Evolutionary conservation across 129 eudicot genomes (phyloP).

Genomic region (Helianthus tuberosus): DNA sequence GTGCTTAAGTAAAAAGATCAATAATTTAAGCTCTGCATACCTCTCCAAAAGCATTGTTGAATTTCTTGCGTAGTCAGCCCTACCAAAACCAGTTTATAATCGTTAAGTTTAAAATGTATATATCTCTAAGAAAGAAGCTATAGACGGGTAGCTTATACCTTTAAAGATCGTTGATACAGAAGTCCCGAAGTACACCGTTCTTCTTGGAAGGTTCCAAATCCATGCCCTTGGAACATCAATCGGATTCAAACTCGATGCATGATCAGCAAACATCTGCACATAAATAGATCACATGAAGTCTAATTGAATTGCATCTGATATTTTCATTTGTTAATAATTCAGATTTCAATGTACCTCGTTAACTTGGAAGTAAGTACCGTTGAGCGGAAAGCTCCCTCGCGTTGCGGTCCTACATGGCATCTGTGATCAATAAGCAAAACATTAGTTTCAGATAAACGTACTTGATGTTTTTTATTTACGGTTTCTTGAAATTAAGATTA

Average conservation of each 20-base stretch:
- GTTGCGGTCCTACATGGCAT: constrained; percentile 97
- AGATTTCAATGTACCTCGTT: constrained; percentile 66
- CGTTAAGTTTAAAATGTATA: not conserved
- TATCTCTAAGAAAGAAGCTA: constrained; percentile 12
- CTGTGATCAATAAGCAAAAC: constrained; percentile 44
- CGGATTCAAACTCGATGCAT: constrained; percentile 80
- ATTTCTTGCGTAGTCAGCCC: constrained; percentile 76
- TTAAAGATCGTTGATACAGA: constrained; percentile 80
- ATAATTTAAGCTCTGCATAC: constrained; percentile 29
- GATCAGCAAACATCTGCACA: constrained; percentile 91
- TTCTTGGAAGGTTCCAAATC: constrained; percentile 76
- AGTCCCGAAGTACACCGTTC: constrained; percentile 90
- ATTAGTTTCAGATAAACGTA: not conserved
- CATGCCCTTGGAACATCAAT: constrained; percentile 71
- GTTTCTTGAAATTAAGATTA: not conserved
- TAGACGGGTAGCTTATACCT: constrained; percentile 47
- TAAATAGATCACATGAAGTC: constrained; percentile 14
- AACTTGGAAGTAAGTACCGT: constrained; percentile 97
- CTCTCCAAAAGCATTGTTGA: constrained; percentile 95
- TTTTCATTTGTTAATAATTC: constrained; percentile 2
- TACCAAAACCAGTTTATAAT: constrained; percentile 33
- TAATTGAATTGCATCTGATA: constrained; percentile 15
- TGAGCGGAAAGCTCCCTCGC: constrained; percentile 96
- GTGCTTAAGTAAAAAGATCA: not conserved
- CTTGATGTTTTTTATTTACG: constrained; percentile 6